phyloP scores from a whole-genome alignment of 345 rosid species.

The Lumnitzera racemosa region DNA sequence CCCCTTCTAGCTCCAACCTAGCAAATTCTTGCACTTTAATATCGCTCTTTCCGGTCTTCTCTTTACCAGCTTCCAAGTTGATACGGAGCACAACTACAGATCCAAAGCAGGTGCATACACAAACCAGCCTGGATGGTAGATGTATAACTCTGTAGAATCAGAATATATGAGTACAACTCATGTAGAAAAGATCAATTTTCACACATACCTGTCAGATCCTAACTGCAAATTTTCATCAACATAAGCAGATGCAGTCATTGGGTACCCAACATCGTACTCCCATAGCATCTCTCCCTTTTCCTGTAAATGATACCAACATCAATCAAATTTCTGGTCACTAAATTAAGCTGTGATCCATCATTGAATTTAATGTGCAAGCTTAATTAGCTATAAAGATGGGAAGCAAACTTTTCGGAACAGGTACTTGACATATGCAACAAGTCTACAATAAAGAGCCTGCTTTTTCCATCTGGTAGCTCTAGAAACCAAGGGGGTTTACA shows the following conservation, averaged over 20 bases:
- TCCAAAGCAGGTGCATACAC: constrained; percentile 68
- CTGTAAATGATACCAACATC: constrained; percentile 24
- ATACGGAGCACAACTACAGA: constrained; percentile 43
- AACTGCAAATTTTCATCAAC: constrained; percentile 71
- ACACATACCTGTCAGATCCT: constrained; percentile 50
- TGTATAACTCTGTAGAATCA: neutral
- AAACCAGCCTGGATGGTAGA: constrained; percentile 50
- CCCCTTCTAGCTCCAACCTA: constrained; percentile 46
- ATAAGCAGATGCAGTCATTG: constrained; percentile 83
- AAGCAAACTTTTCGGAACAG: too few species aligned
- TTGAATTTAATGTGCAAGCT: neutral
- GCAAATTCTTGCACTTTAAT: constrained; percentile 46
- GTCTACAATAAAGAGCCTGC: too few species aligned
- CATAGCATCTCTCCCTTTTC: constrained; percentile 57
- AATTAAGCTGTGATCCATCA: neutral
- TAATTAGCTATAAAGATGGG: neutral
- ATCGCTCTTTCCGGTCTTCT: constrained; percentile 14
- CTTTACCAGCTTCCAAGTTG: constrained; percentile 16
- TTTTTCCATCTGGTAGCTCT: too few species aligned
- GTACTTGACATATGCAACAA: too few species aligned
- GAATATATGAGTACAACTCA: neutral
- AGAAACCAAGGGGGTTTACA: too few species aligned
- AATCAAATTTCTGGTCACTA: neutral
- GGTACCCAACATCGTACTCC: constrained; percentile 63
- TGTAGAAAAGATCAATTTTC: neutral